Evolutionary conservation across 331 rosid species (phyloP).

Genomic region (Acacia pycnantha): DNA sequence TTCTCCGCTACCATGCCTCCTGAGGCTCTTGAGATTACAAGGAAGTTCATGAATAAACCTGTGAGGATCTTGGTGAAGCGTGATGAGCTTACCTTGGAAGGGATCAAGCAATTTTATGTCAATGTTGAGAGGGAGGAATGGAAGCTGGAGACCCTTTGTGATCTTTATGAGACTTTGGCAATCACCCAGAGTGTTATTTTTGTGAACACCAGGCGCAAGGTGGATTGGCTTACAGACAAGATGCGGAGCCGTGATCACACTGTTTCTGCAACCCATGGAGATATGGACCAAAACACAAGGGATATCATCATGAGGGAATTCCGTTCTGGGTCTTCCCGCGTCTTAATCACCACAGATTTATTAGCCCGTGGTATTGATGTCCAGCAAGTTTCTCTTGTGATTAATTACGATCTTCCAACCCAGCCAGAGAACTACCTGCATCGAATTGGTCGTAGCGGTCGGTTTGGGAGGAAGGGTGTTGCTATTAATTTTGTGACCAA

Average conservation of each 20-base stretch:
- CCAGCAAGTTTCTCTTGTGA: constrained; percentile 73
- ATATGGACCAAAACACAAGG: constrained; percentile 85
- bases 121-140: constrained; percentile 72
- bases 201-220: constrained; percentile 75
- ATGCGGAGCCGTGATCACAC: constrained; percentile 75
- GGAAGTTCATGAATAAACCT: constrained; percentile 79
- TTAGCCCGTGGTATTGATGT: constrained; percentile 80
- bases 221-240: constrained; percentile 75
- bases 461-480: constrained; percentile 71
- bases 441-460: constrained; percentile 75
- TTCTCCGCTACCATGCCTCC: constrained; percentile 85
- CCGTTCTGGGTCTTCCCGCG: constrained; percentile 79
- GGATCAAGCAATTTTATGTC: constrained; percentile 69
- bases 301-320: constrained; percentile 85
- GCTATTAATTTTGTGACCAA: constrained; percentile 67
- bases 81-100: constrained; percentile 69
- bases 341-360: constrained; percentile 71
- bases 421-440: constrained; percentile 77
- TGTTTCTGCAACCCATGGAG: constrained; percentile 80
- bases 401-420: constrained; percentile 69
- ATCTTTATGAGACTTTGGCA: constrained; percentile 70
- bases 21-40: constrained; percentile 73
- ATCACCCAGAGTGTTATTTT: constrained; percentile 75
- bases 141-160: constrained; percentile 77
- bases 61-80: constrained; percentile 70